Evolutionary conservation across 1,139 yeast species (phyloP).

Genomic region (Hansenula lynferdii): DNA sequence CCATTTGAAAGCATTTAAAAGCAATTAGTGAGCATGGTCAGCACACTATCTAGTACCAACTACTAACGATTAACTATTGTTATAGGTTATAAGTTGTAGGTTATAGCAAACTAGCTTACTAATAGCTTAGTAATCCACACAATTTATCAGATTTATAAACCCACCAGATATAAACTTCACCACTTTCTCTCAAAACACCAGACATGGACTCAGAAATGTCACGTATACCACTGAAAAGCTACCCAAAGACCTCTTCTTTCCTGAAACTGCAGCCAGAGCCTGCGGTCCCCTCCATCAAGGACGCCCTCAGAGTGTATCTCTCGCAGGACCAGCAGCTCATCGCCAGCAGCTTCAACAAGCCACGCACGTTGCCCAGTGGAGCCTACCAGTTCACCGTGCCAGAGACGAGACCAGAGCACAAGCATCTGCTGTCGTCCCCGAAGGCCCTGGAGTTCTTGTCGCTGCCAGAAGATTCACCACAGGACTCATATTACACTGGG

Average conservation of each 20-base stretch:
- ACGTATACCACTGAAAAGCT: conserved; percentile 20
- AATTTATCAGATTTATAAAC: too few relatives aligned
- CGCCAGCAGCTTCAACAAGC: conserved; percentile 35
- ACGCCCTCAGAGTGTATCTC: conserved; percentile 36
- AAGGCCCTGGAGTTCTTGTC: conserved; percentile 61
- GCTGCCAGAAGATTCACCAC: conserved; percentile 29
- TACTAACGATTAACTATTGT: too few relatives aligned
- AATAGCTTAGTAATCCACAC: too few relatives aligned
- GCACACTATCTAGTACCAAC: too few relatives aligned
- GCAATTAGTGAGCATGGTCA: too few relatives aligned
- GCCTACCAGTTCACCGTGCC: conserved; percentile 71
- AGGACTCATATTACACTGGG: conserved; percentile 40
- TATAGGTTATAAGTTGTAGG: too few relatives aligned
- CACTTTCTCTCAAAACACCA: too few relatives aligned
- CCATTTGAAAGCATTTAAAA: too few relatives aligned
- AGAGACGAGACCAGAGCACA: conserved; percentile 48
- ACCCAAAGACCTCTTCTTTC: conserved; percentile 43
- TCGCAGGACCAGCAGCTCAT: conserved; percentile 15
- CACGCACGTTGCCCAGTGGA: conserved; percentile 60
- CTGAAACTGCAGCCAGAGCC: conserved; percentile 54
- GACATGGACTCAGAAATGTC: conserved; percentile 1
- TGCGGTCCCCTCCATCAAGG: conserved; percentile 44
- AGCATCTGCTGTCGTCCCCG: conserved; percentile 54
- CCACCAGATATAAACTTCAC: too few relatives aligned
- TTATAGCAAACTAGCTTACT: too few relatives aligned